Base-by-base conservation (phyloP, 1,284 basidiomycete species). In the Caloboletus inedulis region DNA sequence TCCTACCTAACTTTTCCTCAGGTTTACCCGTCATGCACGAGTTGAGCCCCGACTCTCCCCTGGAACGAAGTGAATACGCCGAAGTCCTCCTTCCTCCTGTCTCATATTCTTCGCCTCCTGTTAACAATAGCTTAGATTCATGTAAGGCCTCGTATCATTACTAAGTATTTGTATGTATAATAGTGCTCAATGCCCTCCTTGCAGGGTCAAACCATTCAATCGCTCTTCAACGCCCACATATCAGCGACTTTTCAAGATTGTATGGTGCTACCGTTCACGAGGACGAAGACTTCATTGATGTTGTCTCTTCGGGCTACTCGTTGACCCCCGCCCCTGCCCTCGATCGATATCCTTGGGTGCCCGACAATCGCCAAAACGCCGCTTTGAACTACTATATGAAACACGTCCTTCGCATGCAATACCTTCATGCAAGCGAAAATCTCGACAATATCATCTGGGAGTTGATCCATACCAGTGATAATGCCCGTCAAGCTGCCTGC, bases 71-170 rank as follows among this genome's bases (percentile, higher is more conserved):
- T 63, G 65, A 69, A 64, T 66, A 70, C 62, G 59, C 66, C 52
- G 67, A 72, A 68, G 74, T 71, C 68, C 69, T 75, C 61, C 68
- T 75, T 67, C 73, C 68, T 56, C 52, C 66, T 59, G 61, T 64
- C 54, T 51, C 64, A 47, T 64, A 59, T 55, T 53, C 61, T 59
- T 61, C 71, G 60, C 58, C 69, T 62, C 62, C 68, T 66, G 62
- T 68, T 58, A 62, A 70, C 68, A 69, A 64, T 79, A 77, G 72
- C 69, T 68, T 79, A 78, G 76, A 70, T 59, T 52, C 72, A 75
- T 83, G 84, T 86, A 86, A 86, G 84, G 80, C 70, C 63, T 70
- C 78, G 82, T 86, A 85, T 78, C 78, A 75, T 64, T 81, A 82
- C 77, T 83, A 77, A 82, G 74, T 69, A 59, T 70, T 66, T 71